Base-by-base conservation (phyloP, 495 filamentous ascomycete genomes). In the Neurospora sp. region DNA sequence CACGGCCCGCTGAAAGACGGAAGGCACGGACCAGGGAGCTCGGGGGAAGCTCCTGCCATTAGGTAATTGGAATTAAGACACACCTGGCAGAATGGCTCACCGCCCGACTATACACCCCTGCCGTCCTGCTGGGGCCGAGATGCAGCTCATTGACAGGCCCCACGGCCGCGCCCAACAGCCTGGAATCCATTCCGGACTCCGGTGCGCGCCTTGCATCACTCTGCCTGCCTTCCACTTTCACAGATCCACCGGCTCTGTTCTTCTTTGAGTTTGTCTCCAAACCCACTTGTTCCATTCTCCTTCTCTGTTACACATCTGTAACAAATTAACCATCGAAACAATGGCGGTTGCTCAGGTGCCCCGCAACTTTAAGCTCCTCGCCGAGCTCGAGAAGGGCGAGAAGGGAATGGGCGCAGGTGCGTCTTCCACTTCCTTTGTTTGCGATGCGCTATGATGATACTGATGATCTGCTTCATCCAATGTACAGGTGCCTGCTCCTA, bases 311-410 rank as follows among this genome's bases (percentile, higher is more conserved):
- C 31, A 18, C 27, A 16, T 65, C 53, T 31, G 2, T 31, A 3
- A 3, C 27, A 31, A 31, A 31, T 31, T 31, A 31, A 31, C 27
- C 27, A 31, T 3, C 27, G 27, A 77, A 75, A 78, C 31, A 41
- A 82, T 82, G 81, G 81, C 80, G 91, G 82, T 87, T 69, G 93
- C 96, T 44, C 97, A 96, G 78, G 87, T 99, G 41, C 96, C 96
- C 45, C 87, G 96, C 78, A 98, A 98, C 83, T 99, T 99, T 79
- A 89, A 94, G 76, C 89, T 99, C 76, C 88, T 99, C 22, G 96
- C 97, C 80, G 96, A 99, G 89, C 87, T 99, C 3, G 96, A 99
- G 86, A 98, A 98, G 85, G 96, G 96, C 75, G 96, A 99, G 86
- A 99, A 98, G 82, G 96, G 96, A 61, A 85, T 95, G 69, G 94